Base-by-base conservation (phyloP, 371 early-diverging fungal species). In the Apophysomyces trapeziformis region DNA sequence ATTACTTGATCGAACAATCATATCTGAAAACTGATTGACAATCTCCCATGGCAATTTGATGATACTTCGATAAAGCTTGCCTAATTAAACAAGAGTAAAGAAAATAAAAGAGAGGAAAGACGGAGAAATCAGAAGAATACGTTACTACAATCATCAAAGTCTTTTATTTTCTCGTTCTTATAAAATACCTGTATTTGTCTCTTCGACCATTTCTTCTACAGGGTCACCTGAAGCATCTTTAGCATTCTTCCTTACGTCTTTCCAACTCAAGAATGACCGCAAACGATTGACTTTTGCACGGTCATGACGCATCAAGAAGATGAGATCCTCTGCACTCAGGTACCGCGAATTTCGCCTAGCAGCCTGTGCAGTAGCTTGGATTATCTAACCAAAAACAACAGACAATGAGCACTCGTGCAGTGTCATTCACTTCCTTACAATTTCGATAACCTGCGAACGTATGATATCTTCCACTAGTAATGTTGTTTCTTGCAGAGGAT, bases 251-350 rank as follows among this genome's bases (percentile, higher is more conserved):
- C 98, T 89, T 21, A 97, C 95, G 70, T 99, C 98, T 76, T 96
- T 97, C 96, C 96, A 98, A 59, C 92, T 91, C 38, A 99, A 80
- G 76, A 92, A 99, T 21, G 92, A 92, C 35, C 92, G 83, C 60
- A 99, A 83, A 4, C 98, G 91, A 71, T 92, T 91, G 6, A 96
- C 95, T 72, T 96, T 97, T 58, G 89, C 90, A 38, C 93, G 89
- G 76, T 99, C 98, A 77, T 95, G 95, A 1, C 97, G 89, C 72
- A 97, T 95, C n/a, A 97, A 78, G 73, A 98, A 99, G 13, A 99
- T 96, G 38, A 98, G 76, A 74, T 99, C 99, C 70, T 99, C 98
- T 18, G 93, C 87, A n/a, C 85, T 84, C 66, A 96, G 78, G 64
- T 84, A 88, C n/a, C 93, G 82, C 2, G 96, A 92, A 1, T 90